A percentile compares a stretch with the other conserved stretches of the same genome.
Evolutionary conservation across 345 rosid species (phyloP).

Genomic region (Brassica nigra): DNA sequence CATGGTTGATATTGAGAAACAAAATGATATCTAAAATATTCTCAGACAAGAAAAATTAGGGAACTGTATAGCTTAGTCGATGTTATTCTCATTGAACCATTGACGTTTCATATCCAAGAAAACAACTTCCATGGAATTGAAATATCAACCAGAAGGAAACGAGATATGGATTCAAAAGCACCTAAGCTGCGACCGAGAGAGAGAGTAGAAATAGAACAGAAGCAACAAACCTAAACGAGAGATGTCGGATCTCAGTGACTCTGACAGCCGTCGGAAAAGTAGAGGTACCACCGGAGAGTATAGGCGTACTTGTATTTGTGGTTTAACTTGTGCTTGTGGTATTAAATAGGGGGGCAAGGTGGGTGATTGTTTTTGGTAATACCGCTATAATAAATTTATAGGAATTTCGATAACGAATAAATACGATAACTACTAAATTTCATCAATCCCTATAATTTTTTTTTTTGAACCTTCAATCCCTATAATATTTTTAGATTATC

Average conservation of each 20-base stretch:
- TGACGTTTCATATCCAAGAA: neutral
- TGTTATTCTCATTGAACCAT: neutral
- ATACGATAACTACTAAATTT: neutral
- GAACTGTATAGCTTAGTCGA: neutral
- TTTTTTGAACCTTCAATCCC: neutral
- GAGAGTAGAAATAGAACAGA: neutral
- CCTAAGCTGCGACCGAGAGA: neutral
- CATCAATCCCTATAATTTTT: constrained; percentile 3
- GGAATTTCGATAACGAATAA: neutral
- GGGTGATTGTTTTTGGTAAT: constrained; percentile 1
- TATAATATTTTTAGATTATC: neutral
- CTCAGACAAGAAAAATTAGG: neutral
- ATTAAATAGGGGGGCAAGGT: constrained; percentile 8
- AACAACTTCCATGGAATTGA: neutral
- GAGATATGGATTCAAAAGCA: neutral
- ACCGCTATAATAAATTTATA: neutral
- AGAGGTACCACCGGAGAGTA: constrained; percentile 3
- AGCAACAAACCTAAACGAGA: constrained; percentile 14
- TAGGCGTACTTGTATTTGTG: neutral
- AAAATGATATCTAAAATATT: neutral
- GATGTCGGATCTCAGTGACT: constrained; percentile 23
- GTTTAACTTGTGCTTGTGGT: constrained; percentile 5
- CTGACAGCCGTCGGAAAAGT: constrained; percentile 13
- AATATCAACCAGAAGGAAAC: neutral
- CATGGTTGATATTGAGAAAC: neutral